Evolutionary conservation across 2,329 filamentous ascomycete genomes (phyloP), one percentile per base, ranked within the genome.

Genomic region (Chaetomium olivaceum): DNA sequence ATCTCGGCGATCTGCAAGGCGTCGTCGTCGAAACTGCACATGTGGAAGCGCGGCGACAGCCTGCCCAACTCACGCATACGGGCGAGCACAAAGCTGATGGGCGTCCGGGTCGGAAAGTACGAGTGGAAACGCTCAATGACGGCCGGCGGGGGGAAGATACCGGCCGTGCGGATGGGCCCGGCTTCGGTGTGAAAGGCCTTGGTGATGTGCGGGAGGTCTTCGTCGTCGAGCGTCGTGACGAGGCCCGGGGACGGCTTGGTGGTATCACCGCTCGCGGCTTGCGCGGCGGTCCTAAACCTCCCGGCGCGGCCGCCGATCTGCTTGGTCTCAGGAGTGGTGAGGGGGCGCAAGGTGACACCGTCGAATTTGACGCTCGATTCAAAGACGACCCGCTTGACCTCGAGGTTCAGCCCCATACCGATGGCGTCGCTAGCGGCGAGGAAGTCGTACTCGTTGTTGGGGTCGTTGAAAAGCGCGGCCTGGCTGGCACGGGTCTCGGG

Each of bases 371-470:
- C 80, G 2, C 89, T 84, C 0, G 89, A 83, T 73, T 97, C 92
- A 70, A 99, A 95, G 62, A 99, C 86, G 67, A 99, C 86, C 29
- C 96, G 90, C 75, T 93, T 95, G 75, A 97, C 92, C 77, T 88
- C 93, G 76, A 99, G 79, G 74, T 99, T 99, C 25, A 99, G 81
- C 1, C 96, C 95, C 94, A 99, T 98, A 46, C 95, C 95, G 68
- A 99, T 94, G 56, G 95, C 95, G 78, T 77, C 76, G 69, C 75
- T 97, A 9, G 96, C 95, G 29, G 95, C 93, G 6, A 99, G 82
- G 71, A 89, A 96, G 75, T 99, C 95, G 75, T 97, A 99, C 66
- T 97, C 93, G 75, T 96, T 99, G 74, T 96, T 79, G 0, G 93
- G 93, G 69, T 98, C 91, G 74, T 99, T 99, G 82, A 99, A 99